Percentiles rank a stretch among this genome's conserved stretches.
These are phyloP conservation scores for Aureobasidium leucospermi DNA, from an alignment of 2,329 filamentous ascomycete genomes.

Conservation along the genomic window DNA sequence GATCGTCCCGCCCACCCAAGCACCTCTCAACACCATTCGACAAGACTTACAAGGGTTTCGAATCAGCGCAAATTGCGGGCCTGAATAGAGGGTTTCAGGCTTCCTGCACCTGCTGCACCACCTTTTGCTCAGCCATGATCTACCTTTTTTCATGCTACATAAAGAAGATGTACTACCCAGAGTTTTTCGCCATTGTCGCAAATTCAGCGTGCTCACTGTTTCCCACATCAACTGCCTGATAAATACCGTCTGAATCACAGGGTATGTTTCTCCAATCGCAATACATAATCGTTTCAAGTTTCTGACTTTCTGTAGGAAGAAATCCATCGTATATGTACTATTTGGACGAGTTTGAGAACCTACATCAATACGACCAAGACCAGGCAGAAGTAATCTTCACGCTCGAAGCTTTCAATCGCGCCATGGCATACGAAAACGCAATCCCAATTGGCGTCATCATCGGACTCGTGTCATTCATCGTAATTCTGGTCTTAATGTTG, in stretches of 20 bases:
- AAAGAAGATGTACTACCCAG: not conserved
- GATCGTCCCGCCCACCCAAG: constrained; percentile 2
- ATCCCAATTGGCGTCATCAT: constrained; percentile 4
- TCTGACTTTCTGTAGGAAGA: not conserved
- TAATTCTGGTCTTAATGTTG: not conserved
- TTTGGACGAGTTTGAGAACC: not conserved
- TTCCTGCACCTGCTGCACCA: not conserved
- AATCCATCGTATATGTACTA: not conserved
- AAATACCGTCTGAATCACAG: not conserved
- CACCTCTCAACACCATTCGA: not conserved
- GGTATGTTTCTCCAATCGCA: not conserved
- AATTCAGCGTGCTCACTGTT: not conserved
- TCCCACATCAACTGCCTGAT: not conserved
- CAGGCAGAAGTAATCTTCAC: not conserved
- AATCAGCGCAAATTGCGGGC: constrained; percentile 6
- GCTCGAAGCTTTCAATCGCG: not conserved
- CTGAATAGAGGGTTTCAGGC: constrained; percentile 9
- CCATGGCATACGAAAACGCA: constrained; percentile 8
- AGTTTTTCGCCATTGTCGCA: not conserved
- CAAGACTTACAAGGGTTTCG: not conserved
- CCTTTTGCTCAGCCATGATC: not conserved
- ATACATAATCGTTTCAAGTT: not conserved
- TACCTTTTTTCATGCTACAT: not conserved
- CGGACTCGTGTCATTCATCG: not conserved
- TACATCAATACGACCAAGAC: not conserved